These are phyloP conservation scores for Calocybe cyanea DNA, from an alignment of 768 basidiomycete genomes.

Conservation along the genomic window DNA sequence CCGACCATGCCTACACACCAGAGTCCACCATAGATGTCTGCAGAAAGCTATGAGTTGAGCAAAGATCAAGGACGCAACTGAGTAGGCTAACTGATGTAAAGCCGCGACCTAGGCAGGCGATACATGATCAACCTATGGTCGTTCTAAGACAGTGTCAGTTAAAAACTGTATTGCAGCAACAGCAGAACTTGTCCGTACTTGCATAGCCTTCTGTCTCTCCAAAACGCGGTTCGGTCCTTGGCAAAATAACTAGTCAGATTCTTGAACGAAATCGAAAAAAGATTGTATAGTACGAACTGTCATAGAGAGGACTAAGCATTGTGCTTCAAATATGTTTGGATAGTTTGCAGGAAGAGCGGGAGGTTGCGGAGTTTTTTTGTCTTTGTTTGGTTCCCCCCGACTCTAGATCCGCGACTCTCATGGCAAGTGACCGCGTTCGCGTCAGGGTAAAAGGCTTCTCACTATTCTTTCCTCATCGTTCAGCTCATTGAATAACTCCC, in stretches of 20 bases:
- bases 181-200: constrained; percentile 39
- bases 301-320: constrained; percentile 56
- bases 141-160: constrained; percentile 24
- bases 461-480: constrained; percentile 11
- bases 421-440: constrained; percentile 70
- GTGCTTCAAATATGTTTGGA: constrained; percentile 31
- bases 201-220: constrained; percentile 62
- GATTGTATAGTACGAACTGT: constrained; percentile 44
- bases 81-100: constrained; percentile 56
- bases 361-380: constrained; percentile 42
- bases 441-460: constrained; percentile 57
- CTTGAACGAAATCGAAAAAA: too few species aligned
- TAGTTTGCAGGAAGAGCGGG: constrained; percentile 23
- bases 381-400: constrained; percentile 26
- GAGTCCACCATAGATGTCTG: constrained; percentile 52
- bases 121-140: constrained; percentile 53
- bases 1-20: constrained; percentile 54
- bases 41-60: constrained; percentile 2
- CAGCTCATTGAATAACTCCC: constrained; percentile 4
- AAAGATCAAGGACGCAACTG: neutral
- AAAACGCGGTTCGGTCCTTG: constrained; percentile 52
- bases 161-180: constrained; percentile 6
- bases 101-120: constrained; percentile 56
- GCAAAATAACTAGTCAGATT: constrained; percentile 1
- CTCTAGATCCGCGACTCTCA: constrained; percentile 21